phyloP scores from a whole-genome alignment of 306 rosid genomes.

The Cucurbita maxima region DNA sequence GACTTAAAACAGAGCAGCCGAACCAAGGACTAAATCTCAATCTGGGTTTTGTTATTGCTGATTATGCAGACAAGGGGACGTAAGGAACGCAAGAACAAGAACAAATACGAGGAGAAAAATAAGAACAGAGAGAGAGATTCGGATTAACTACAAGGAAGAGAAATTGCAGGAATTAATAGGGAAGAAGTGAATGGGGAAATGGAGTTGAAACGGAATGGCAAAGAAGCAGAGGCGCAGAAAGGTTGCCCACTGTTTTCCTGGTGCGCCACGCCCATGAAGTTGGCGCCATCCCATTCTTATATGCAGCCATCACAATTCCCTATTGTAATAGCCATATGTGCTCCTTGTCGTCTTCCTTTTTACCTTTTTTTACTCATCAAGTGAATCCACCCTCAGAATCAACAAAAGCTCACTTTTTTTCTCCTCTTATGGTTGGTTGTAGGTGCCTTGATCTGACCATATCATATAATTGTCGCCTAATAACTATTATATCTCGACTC shows the following conservation, averaged over 20 bases:
- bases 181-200: neutral
- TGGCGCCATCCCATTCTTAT: slow-evolving; percentile 1
- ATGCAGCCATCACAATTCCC: neutral
- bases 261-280: neutral
- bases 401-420: no score
- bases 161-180: neutral
- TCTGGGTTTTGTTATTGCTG: neutral
- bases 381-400: no score
- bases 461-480: no score
- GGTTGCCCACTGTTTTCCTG: neutral
- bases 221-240: neutral
- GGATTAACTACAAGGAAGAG: neutral
- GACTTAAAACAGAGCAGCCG: neutral
- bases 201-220: neutral
- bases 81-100: neutral
- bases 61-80: neutral
- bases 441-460: no score
- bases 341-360: neutral
- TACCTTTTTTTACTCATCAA: neutral
- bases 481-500: no score
- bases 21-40: neutral
- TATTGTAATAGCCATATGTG: neutral
- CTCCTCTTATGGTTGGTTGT: no score
- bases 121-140: neutral
- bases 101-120: neutral